Evolutionary conservation across 306 rosid species (phyloP).

Genomic region (Chamaecrista fasciculata): DNA sequence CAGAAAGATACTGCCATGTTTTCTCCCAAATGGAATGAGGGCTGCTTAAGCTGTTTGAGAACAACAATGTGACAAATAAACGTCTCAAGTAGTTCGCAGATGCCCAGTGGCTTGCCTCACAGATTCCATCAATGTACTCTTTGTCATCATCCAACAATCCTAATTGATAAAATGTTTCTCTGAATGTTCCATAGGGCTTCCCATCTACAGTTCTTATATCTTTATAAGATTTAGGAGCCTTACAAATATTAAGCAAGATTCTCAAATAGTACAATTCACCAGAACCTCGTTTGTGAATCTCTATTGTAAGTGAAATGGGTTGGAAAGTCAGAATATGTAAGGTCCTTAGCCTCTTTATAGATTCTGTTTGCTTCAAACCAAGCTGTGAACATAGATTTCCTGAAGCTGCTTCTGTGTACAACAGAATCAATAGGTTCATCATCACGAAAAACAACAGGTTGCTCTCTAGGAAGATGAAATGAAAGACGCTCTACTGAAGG

Average conservation of each 20-base stretch:
- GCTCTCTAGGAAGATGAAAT: neutral
- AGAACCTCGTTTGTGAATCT: neutral
- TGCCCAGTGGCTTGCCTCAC: too few species aligned
- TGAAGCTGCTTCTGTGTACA: fast-evolving
- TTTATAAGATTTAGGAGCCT: neutral
- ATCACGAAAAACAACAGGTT: neutral
- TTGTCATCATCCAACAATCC: neutral
- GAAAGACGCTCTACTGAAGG: neutral
- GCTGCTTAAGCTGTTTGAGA: too few species aligned
- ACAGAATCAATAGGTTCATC: neutral
- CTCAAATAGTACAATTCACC: neutral
- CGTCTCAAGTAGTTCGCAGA: too few species aligned
- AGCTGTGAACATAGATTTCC: neutral
- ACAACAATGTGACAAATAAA: too few species aligned
- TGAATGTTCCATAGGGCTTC: neutral
- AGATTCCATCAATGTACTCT: neutral
- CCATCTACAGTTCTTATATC: neutral
- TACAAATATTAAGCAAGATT: neutral
- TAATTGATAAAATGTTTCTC: neutral
- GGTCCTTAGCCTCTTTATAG: neutral
- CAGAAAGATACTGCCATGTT: too few species aligned
- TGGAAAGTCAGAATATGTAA: neutral
- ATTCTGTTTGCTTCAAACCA: neutral
- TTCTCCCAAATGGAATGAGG: too few species aligned
- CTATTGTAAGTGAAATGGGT: neutral